Base-by-base conservation (phyloP, 1,284 basidiomycete genomes). In the Meira nashicola region DNA sequence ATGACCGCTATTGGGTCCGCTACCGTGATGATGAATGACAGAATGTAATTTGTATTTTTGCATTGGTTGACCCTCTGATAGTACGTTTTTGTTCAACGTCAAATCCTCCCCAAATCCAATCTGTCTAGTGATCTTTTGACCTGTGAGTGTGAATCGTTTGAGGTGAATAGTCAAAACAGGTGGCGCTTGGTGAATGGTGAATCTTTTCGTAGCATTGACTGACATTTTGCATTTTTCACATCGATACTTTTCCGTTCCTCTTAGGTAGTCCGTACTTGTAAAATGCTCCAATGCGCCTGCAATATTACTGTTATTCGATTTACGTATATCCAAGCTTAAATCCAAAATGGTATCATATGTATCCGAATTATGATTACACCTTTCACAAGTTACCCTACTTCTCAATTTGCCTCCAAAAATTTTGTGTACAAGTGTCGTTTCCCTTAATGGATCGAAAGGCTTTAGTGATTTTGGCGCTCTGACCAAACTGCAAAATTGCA, bases 291-390 rank as follows among this genome's bases (percentile, higher is more conserved):
- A 81, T 10, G 92, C 92, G 17, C 89, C 86, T 71, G 83, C 84
- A 48, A 98, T 74, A 2, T 82, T 83, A 56, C 82, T 81, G 49
- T 83, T 83, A 47, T 83, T 84, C n/a, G 39, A 17, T 61, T 85
- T 83, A n/a, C 68, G 59, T 14, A 77, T 63, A 51, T 77, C 75
- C 2, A 77, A 55, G 14, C 62, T 92, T 53, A 99, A 83, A 79
- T 98, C 94, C 64, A 97, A 83, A 76, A 95, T 89, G 66, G 87
- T 86, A 82, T 99, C 95, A 75, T 92, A 95, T 1, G 95, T 99
- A 80, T 99, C 95, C 76, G 90, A 93, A 74, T 91, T 89, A 80
- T 93, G 82, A 9, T 84, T 82, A 79, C 94, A 98, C 62, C 84
- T 84, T 44, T 83, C 81, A 79, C 95, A 98, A n/a, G 86, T 86